Evolutionary conservation across 139 green algal genomes (phyloP).

Genomic region (Auxenochlorella pyrenoidosa): DNA sequence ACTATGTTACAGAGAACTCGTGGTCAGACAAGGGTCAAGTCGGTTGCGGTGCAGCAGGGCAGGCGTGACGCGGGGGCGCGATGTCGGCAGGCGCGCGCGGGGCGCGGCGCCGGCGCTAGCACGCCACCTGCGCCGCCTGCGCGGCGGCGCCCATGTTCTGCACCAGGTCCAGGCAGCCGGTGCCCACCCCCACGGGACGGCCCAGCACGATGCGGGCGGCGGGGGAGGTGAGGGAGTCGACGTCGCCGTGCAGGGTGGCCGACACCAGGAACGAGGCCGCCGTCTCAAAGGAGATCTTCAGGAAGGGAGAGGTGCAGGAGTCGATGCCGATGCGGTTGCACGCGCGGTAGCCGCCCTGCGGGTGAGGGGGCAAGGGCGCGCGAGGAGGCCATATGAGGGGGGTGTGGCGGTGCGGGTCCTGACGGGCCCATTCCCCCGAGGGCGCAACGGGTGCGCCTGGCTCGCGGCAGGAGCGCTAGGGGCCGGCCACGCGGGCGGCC

Average conservation of each 20-base stretch:
- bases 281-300: slow-evolving; percentile 99
- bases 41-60: too few species aligned
- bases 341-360: slow-evolving; percentile 79
- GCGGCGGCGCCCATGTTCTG: slow-evolving; percentile 38
- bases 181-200: slow-evolving; percentile 75
- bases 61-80: too few species aligned
- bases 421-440: too few species aligned
- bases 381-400: too few species aligned
- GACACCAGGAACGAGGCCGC: slow-evolving; percentile 93
- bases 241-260: slow-evolving; percentile 80
- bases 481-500: too few species aligned
- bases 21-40: too few species aligned
- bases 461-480: too few species aligned
- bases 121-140: slow-evolving; percentile 17
- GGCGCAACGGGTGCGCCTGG: too few species aligned
- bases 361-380: too few species aligned
- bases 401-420: too few species aligned
- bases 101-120: not conserved
- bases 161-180: slow-evolving; percentile 60
- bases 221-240: slow-evolving; percentile 78
- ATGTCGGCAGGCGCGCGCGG: not conserved
- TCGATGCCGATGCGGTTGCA: slow-evolving; percentile 96
- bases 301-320: slow-evolving; percentile 84
- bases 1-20: too few species aligned
- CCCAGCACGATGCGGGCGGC: slow-evolving; percentile 84